phyloP scores from a whole-genome alignment of 108 stramenopile genomes.

The Cyclotella atomus region DNA sequence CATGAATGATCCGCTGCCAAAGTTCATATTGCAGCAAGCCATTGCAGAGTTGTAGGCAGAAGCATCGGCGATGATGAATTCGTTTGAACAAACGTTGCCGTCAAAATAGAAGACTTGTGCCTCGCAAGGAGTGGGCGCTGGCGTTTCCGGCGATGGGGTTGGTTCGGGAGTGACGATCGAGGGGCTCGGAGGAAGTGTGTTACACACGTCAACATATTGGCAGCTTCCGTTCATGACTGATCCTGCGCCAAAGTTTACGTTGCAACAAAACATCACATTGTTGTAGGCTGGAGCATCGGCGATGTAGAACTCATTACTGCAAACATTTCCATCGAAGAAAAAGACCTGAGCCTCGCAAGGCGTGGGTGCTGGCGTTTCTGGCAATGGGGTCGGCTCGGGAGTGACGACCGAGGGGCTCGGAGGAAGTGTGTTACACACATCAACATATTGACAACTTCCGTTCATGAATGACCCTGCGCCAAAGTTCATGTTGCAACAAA shows the following conservation, averaged over 20 bases:
- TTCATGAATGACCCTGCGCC: background rate
- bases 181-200: background rate
- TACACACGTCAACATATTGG: background rate
- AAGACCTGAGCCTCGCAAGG: constrained; percentile 9
- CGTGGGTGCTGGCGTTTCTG: background rate
- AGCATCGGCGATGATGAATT: background rate
- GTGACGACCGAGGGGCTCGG: background rate
- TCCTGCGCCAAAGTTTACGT: background rate
- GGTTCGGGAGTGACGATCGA: background rate
- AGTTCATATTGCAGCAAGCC: background rate
- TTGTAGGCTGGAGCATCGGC: background rate
- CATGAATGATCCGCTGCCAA: background rate
- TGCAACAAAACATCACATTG: background rate
- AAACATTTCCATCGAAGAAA: background rate
- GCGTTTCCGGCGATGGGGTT: background rate
- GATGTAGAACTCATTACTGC: background rate
- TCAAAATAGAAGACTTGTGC: background rate
- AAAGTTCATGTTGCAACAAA: background rate
- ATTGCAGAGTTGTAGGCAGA: background rate
- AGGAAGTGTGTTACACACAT: background rate
- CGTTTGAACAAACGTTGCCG: background rate
- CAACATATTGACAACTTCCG: background rate
- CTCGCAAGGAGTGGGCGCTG: background rate
- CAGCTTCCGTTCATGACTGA: background rate
- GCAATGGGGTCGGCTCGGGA: background rate